These are phyloP conservation scores for Arthroderma sp. DNA, from an alignment of 2,329 filamentous ascomycete species.

Conservation along the genomic window DNA sequence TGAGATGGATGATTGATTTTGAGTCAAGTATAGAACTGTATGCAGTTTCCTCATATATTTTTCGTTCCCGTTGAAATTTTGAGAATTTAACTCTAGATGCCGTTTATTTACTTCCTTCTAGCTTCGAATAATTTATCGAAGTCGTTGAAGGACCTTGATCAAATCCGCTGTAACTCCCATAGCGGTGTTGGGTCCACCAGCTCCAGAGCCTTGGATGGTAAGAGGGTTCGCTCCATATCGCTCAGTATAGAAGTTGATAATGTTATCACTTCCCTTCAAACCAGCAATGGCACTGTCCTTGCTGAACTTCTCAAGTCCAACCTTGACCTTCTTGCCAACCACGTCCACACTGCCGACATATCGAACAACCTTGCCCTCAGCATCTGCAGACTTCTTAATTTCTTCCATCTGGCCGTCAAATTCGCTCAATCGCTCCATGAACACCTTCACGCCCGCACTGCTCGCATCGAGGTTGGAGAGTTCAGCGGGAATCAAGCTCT, in stretches of 20 bases:
- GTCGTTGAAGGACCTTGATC: conserved; percentile 69
- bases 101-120: too few species aligned
- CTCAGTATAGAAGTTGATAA: conserved; percentile 97
- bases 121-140: conserved; percentile 34
- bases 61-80: too few species aligned
- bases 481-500: conserved; percentile 81
- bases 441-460: conserved; percentile 55
- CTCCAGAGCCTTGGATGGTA: conserved; percentile 87
- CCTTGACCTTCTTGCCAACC: conserved; percentile 66
- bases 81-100: too few species aligned
- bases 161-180: conserved; percentile 96
- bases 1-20: too few species aligned
- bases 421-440: conserved; percentile 62
- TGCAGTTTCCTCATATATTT: too few species aligned
- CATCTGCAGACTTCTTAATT: conserved; percentile 70
- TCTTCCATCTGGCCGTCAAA: conserved; percentile 87
- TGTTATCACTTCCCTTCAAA: conserved; percentile 95
- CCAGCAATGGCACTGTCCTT: conserved; percentile 81
- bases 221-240: conserved; percentile 82
- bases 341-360: conserved; percentile 93
- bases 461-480: conserved; percentile 58
- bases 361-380: conserved; percentile 78
- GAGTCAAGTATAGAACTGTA: too few species aligned
- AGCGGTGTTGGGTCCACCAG: conserved; percentile 87
- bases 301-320: conserved; percentile 82